Evolutionary conservation across 2,329 filamentous ascomycete genomes (phyloP).

Genomic region (Phaeoacremonium minimum): DNA sequence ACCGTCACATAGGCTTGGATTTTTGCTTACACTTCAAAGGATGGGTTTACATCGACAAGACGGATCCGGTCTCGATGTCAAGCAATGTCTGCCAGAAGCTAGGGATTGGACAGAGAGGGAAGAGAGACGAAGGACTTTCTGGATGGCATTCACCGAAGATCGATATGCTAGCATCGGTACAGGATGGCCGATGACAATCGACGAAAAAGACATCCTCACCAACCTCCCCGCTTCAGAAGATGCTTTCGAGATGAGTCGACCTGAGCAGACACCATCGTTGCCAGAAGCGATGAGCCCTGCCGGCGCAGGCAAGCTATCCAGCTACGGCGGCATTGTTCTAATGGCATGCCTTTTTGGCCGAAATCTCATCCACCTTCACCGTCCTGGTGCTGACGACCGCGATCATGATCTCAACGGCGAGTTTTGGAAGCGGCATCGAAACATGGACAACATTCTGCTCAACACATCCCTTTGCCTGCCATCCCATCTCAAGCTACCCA

Average conservation of each 20-base stretch:
- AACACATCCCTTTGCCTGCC: slow-evolving; percentile 85
- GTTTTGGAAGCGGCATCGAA: slow-evolving; percentile 92
- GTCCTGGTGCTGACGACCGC: slow-evolving; percentile 73
- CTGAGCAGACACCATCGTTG: slow-evolving; percentile 67
- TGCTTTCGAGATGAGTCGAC: slow-evolving; percentile 74
- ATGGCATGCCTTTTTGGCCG: slow-evolving; percentile 89
- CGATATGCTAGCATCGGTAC: slow-evolving; percentile 94
- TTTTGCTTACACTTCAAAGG: slow-evolving; percentile 60
- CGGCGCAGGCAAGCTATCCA: slow-evolving; percentile 69
- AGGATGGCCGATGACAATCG: slow-evolving; percentile 92
- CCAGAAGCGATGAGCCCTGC: slow-evolving; percentile 64
- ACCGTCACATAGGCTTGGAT: slow-evolving; percentile 31
- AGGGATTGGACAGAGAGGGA: slow-evolving; percentile 93
- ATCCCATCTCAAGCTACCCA: slow-evolving; percentile 71
- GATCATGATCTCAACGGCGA: slow-evolving; percentile 87
- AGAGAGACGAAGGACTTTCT: slow-evolving; percentile 87
- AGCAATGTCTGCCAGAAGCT: slow-evolving; percentile 81
- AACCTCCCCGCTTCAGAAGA: slow-evolving; percentile 82
- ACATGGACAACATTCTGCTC: slow-evolving; percentile 84
- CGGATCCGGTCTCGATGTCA: slow-evolving; percentile 78
- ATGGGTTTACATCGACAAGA: slow-evolving; percentile 88
- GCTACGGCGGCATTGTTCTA: slow-evolving; percentile 76
- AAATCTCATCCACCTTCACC: slow-evolving; percentile 86
- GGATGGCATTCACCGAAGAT: slow-evolving; percentile 88
- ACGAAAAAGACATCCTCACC: slow-evolving; percentile 86